These are phyloP conservation scores for Microdochium trichocladiopsis DNA, from an alignment of 2,329 filamentous ascomycete species.

Conservation along the genomic window DNA sequence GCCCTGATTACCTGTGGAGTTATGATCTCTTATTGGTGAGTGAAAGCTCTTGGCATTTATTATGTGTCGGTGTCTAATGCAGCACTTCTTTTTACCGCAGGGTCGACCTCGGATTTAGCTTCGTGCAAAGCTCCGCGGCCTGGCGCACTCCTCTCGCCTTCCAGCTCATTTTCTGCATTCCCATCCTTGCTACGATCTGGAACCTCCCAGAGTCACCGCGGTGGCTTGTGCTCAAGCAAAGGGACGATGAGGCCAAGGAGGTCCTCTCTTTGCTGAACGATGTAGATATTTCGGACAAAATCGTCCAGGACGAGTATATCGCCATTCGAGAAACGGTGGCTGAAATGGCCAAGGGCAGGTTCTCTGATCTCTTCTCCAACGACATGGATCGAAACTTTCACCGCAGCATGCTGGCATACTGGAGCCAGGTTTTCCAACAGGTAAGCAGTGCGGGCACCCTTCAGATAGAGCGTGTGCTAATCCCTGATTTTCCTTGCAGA, in stretches of 20 bases:
- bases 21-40: conserved; percentile 48
- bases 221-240: conserved; percentile 36
- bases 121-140: conserved; percentile 37
- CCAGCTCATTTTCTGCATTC: conserved; percentile 50
- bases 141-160: conserved; percentile 58
- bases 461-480: conserved; percentile 23
- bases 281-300: conserved; percentile 29
- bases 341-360: conserved; percentile 49
- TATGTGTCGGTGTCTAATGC: no score
- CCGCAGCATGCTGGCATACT: conserved; percentile 45
- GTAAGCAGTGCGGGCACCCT: background rate
- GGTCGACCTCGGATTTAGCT: conserved; percentile 50
- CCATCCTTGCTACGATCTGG: conserved; percentile 47
- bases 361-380: conserved; percentile 52
- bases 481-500: conserved; percentile 35
- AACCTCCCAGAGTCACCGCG: conserved; percentile 43
- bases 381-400: conserved; percentile 46
- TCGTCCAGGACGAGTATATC: conserved; percentile 45
- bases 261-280: conserved; percentile 27
- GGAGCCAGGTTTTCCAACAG: conserved; percentile 50
- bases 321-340: conserved; percentile 56
- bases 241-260: conserved; percentile 32
- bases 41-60: background rate
- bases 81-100: background rate
- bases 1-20: conserved; percentile 50